Percentiles rank a stretch among this genome's conserved stretches.
These are phyloP conservation scores for Eucalyptus camaldulensis DNA, from an alignment of 345 rosid species.

Conservation along the genomic window DNA sequence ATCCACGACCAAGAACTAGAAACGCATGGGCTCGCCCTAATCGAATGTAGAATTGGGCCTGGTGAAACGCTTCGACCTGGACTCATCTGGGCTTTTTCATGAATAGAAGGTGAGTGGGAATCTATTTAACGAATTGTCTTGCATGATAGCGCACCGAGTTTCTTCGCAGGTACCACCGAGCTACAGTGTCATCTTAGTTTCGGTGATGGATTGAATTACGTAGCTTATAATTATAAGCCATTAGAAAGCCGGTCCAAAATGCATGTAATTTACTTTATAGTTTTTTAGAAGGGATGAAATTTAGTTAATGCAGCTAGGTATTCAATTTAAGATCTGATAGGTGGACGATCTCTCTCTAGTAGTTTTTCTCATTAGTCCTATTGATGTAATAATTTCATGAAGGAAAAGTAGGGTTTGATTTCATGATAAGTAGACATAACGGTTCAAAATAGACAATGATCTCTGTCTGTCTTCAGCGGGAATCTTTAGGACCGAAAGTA, in stretches of 20 bases:
- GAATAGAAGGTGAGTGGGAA: background rate
- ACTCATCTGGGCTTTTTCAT: background rate
- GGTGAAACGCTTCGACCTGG: background rate
- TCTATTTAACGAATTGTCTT: background rate
- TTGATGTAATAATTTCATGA: background rate
- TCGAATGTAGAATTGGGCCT: background rate
- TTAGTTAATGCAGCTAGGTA: background rate
- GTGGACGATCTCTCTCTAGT: background rate
- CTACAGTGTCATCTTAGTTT: background rate
- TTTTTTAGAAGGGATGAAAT: background rate
- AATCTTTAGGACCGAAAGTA: background rate
- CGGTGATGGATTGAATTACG: background rate
- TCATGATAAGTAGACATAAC: background rate
- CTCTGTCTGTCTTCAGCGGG: background rate
- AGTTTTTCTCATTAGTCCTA: background rate
- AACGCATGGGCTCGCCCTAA: background rate
- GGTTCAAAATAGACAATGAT: background rate
- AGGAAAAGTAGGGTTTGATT: background rate
- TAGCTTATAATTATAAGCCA: background rate
- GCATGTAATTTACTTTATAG: background rate
- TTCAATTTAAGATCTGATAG: background rate
- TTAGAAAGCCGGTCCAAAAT: background rate
- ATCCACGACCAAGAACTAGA: background rate
- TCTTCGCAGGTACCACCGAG: background rate
- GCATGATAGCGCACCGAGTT: background rate